Evolutionary conservation across 202 grass and related monocot species (phyloP).

Genomic region (Sporobolus alterniflorus): DNA sequence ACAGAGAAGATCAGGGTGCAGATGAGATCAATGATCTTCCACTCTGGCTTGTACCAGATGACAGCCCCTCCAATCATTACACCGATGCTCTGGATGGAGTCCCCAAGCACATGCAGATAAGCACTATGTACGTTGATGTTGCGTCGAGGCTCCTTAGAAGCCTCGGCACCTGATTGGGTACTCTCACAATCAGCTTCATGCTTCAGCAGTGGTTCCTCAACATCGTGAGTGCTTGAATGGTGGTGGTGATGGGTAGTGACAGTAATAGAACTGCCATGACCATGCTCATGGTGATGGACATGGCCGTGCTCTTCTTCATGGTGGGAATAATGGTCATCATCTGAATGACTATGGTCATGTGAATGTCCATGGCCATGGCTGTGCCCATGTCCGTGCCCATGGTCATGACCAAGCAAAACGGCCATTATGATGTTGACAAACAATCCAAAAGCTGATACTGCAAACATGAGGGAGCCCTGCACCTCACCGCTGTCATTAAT

Average conservation of each 20-base stretch:
- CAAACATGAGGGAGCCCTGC: conserved; percentile 94
- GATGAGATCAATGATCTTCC: conserved; percentile 98
- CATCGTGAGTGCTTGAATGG: conserved; percentile 51
- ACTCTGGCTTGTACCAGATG: conserved; percentile 98
- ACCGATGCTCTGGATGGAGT: conserved; percentile 90
- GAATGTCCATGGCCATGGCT: conserved; percentile 51
- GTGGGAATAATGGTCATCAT: conserved; percentile 49
- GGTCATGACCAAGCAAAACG: conserved; percentile 90
- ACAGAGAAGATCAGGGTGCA: conserved; percentile 94
- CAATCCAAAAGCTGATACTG: conserved; percentile 91
- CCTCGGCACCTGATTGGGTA: conserved; percentile 32
- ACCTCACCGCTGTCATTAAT: conserved; percentile 73
- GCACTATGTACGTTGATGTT: conserved; percentile 98
- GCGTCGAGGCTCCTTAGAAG: conserved; percentile 56
- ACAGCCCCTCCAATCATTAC: conserved; percentile 92
- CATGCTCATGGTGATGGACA: conserved; percentile 34
- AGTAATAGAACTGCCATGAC: conserved; percentile 44
- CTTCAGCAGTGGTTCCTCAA: conserved; percentile 65
- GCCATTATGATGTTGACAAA: conserved; percentile 97
- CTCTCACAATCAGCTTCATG: conserved; percentile 31
- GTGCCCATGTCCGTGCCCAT: conserved; percentile 70
- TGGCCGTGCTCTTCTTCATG: conserved; percentile 45
- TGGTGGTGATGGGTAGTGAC: conserved; percentile 63
- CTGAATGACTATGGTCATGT: conserved; percentile 49
- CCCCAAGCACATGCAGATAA: conserved; percentile 89